Evolutionary conservation across 768 basidiomycete genomes (phyloP).

Genomic region (Rhizopogon roseolus): DNA sequence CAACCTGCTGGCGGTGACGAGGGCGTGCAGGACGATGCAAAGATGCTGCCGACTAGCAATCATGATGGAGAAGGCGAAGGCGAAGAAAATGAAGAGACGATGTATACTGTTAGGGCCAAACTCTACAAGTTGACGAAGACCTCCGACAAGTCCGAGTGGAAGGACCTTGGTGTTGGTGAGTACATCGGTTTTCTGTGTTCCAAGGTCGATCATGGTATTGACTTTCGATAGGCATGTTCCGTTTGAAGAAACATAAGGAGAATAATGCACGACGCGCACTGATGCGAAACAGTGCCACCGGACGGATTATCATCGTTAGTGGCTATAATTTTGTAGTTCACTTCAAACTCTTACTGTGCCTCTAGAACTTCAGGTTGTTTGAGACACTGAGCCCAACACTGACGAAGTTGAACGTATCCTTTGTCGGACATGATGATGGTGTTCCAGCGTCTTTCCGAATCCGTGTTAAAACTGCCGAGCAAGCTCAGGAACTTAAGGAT

Average conservation of each 20-base stretch:
- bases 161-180: slow-evolving; percentile 64
- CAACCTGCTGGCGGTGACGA: slow-evolving; percentile 29
- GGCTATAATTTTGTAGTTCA: background rate
- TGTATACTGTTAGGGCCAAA: slow-evolving; percentile 53
- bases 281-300: slow-evolving; percentile 68
- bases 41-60: slow-evolving; percentile 19
- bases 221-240: slow-evolving; percentile 48
- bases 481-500: slow-evolving; percentile 51
- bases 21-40: slow-evolving; percentile 6
- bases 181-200: slow-evolving; percentile 6
- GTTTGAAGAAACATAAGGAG: slow-evolving; percentile 72
- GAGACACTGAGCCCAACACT: slow-evolving; percentile 49
- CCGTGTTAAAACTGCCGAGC: slow-evolving; percentile 54
- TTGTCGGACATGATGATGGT: slow-evolving; percentile 64
- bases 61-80: slow-evolving; percentile 75
- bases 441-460: slow-evolving; percentile 57
- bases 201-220: background rate
- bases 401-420: slow-evolving; percentile 50
- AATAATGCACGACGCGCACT: slow-evolving; percentile 55
- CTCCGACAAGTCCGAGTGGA: slow-evolving; percentile 49
- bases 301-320: slow-evolving; percentile 71
- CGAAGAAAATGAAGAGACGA: slow-evolving; percentile 75
- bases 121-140: slow-evolving; percentile 56
- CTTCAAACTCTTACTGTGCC: slow-evolving; percentile 2
- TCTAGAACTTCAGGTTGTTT: slow-evolving; percentile 75